Percentiles rank a stretch among this genome's conserved stretches.
Conservation (phyloP, 1,139 yeast genomes). For the Pichia kudriavzevii region DNA sequence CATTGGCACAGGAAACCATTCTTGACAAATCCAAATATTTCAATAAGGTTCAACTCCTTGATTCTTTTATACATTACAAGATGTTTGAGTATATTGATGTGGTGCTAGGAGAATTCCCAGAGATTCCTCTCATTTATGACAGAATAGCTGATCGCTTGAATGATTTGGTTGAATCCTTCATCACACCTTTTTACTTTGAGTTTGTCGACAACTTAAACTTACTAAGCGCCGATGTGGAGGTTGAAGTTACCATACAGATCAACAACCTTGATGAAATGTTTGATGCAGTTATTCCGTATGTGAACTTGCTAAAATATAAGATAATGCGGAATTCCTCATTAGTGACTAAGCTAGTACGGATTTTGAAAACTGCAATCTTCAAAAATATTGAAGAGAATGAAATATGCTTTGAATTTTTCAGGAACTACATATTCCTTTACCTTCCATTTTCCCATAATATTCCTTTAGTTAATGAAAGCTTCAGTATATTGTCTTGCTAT, state of each 20-base stretch:
- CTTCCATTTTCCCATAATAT: slow-evolving; percentile 58
- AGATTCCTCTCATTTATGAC: slow-evolving; percentile 48
- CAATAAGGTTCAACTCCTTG: slow-evolving; percentile 39
- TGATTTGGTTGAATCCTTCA: slow-evolving; percentile 42
- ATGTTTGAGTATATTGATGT: slow-evolving; percentile 56
- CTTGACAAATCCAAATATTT: slow-evolving; percentile 16
- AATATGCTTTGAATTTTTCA: slow-evolving; percentile 54
- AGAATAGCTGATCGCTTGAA: slow-evolving; percentile 44
- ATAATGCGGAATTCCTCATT: slow-evolving; percentile 45
- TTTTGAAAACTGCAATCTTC: slow-evolving; percentile 31
- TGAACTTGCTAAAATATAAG: slow-evolving; percentile 51
- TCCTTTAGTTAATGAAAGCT: slow-evolving; percentile 56
- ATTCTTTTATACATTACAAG: slow-evolving; percentile 53
- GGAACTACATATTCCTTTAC: slow-evolving; percentile 64
- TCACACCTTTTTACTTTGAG: slow-evolving; percentile 42
- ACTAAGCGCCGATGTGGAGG: slow-evolving; percentile 22
- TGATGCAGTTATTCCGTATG: too few relatives aligned
- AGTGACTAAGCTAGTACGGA: slow-evolving; percentile 54
- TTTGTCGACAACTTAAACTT: slow-evolving; percentile 10
- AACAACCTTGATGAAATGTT: too few relatives aligned
- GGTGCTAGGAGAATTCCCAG: slow-evolving; percentile 57
- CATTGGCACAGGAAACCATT: slow-evolving; percentile 13
- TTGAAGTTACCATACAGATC: slow-evolving; percentile 40
- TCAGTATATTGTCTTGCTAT: slow-evolving; percentile 43
- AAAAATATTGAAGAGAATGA: slow-evolving; percentile 29